These are phyloP conservation scores for Vigna angularis DNA, from an alignment of 306 rosid genomes.

Conservation along the genomic window DNA sequence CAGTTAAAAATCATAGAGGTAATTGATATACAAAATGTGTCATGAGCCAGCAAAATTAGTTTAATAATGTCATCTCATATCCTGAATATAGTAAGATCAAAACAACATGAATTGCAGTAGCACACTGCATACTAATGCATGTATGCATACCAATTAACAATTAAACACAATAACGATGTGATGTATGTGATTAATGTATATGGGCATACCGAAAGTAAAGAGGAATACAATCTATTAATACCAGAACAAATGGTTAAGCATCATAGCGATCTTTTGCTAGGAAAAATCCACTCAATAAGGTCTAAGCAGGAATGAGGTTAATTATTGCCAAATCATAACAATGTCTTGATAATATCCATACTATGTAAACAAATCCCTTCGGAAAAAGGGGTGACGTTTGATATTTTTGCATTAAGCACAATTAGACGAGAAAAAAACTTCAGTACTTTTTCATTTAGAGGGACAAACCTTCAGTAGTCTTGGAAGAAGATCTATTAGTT, in stretches of 20 bases:
- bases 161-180: not conserved
- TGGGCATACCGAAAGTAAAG: constrained; percentile 9
- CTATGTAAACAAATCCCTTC: too few relatives aligned
- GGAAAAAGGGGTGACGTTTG: not conserved
- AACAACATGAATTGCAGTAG: constrained; percentile 33
- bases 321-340: constrained; percentile 32
- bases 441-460: constrained; percentile 52
- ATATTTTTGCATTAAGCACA: constrained; percentile 37
- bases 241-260: constrained; percentile 30
- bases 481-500: constrained; percentile 52
- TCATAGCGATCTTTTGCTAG: constrained; percentile 4
- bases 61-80: constrained; percentile 24
- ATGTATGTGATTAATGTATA: not conserved
- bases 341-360: constrained; percentile 12
- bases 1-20: constrained; percentile 31
- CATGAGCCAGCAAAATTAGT: constrained; percentile 16
- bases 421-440: constrained; percentile 24
- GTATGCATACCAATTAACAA: not conserved
- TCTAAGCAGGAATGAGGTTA: constrained; percentile 27
- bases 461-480: constrained; percentile 56
- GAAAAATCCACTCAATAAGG: constrained; percentile 32
- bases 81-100: constrained; percentile 31
- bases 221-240: constrained; percentile 11
- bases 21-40: constrained; percentile 22
- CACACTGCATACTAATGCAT: constrained; percentile 15